Base-by-base conservation (phyloP, 495 filamentous ascomycete species). In the Talaromyces thailandensis region DNA sequence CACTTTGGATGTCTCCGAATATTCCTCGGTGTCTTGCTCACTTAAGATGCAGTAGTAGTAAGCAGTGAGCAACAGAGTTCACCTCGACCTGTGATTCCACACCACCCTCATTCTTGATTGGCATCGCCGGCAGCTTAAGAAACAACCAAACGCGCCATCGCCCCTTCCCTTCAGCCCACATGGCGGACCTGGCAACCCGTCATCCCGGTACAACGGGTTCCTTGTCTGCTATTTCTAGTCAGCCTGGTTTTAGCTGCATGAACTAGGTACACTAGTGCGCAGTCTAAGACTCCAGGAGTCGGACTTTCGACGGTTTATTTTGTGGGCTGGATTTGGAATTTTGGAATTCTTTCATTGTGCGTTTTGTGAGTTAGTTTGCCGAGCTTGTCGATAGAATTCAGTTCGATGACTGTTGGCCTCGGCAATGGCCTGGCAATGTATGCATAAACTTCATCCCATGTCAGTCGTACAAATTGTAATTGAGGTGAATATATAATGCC, bases 201-300 rank as follows among this genome's bases (percentile, higher is more conserved):
- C 59, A 61, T 61, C 59, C 59, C 59, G 59, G 59, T 50, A 60
- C 57, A 60, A 48, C 57, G 57, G 57, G 57, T 48, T 60, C 35
- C 35, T 45, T 60, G 32, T 45, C 40, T 43, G n/a, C 35, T 21
- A 52, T 59, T 40, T 18, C 32, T 40, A 59, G 31, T 21, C 31
- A 43, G 24, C 31, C 6, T 26, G 14, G 57, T 45, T 60, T 28
- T 48, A 45, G 57, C 57, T 60, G 57, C 32, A 43, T 60, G 37
- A 26, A 29, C 57, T 48, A 40, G n/a, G 18, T 25, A 23, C 35
- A 40, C 35, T 40, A 48, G 43, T 48, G 21, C 43, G 11, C 43
- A 45, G 43, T 48, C 18, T 48, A 48, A 23, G 43, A 9, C 43
- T 48, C 43, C 21, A 48, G 24, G 51, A 55, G 51, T 26, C 48